Evolutionary conservation across 208 protist genomes (phyloP).

Genomic region (Novymonas esmeraldas): DNA sequence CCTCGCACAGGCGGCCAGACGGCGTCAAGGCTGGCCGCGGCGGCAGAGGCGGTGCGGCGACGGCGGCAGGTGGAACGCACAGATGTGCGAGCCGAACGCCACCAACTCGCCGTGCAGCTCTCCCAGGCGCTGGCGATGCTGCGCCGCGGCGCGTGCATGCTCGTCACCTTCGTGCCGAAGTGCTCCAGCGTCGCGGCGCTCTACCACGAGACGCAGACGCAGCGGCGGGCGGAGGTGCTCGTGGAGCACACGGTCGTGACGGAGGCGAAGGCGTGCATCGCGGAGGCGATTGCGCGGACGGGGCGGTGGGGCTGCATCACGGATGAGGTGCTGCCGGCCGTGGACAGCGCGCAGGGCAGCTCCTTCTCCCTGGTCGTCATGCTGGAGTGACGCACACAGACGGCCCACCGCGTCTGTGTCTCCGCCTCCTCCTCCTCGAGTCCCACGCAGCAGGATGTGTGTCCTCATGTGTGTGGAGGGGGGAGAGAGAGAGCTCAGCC

Average conservation of each 20-base stretch:
- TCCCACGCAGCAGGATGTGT: no score
- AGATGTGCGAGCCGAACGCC: slow-evolving; percentile 10
- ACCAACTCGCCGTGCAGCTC: slow-evolving; percentile 40
- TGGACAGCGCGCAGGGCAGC: slow-evolving; percentile 60
- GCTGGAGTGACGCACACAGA: slow-evolving; percentile 41
- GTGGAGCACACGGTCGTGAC: slow-evolving; percentile 38
- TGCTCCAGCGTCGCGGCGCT: slow-evolving; percentile 42
- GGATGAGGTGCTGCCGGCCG: slow-evolving; percentile 71
- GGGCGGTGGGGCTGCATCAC: slow-evolving; percentile 66
- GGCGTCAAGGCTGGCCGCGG: no score
- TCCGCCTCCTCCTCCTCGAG: no score
- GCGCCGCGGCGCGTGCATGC: slow-evolving; percentile 47
- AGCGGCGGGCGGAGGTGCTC: slow-evolving; percentile 46
- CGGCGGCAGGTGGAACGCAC: neutral
- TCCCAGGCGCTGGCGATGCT: slow-evolving; percentile 45
- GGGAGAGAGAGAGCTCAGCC: no score
- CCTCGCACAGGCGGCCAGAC: neutral
- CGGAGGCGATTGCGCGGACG: slow-evolving; percentile 55
- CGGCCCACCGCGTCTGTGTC: neutral
- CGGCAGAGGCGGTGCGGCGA: neutral
- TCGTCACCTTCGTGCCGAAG: slow-evolving; percentile 56
- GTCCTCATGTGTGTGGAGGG: no score
- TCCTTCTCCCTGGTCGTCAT: slow-evolving; percentile 61
- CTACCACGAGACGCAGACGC: slow-evolving; percentile 35
- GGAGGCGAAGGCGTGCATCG: slow-evolving; percentile 51